phyloP scores from a whole-genome alignment of 306 rosid species.

The Castanea mollissima region DNA sequence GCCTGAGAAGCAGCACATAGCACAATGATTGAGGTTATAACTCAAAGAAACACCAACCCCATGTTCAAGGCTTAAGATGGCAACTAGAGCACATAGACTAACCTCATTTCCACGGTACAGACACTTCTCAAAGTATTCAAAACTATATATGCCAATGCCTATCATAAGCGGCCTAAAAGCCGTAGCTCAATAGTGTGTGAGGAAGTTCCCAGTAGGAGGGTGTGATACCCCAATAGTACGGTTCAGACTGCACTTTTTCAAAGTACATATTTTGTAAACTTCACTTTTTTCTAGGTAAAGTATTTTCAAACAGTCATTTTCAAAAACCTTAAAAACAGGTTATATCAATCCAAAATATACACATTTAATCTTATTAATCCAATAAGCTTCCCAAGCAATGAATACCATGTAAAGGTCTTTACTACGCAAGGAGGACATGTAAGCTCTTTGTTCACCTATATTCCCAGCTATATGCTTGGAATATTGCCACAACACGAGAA shows the following conservation, averaged over 20 bases:
- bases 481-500: neutral
- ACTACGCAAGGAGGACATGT: neutral
- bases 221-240: no score
- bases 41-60: neutral
- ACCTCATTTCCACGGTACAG: neutral
- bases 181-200: neutral
- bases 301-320: no score
- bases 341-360: neutral
- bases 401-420: neutral
- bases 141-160: neutral
- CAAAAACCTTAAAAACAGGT: no score
- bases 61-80: slow-evolving; percentile 4
- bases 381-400: neutral
- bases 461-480: neutral
- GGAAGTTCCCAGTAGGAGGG: neutral
- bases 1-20: neutral
- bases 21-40: neutral
- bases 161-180: neutral
- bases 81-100: neutral
- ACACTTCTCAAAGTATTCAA: neutral
- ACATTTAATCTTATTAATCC: neutral
- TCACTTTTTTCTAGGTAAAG: no score
- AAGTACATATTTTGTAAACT: no score
- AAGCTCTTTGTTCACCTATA: neutral
- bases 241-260: no score